Base-by-base conservation (phyloP, 2,329 filamentous ascomycete species). In the Zymoseptoria pseudotritici region DNA sequence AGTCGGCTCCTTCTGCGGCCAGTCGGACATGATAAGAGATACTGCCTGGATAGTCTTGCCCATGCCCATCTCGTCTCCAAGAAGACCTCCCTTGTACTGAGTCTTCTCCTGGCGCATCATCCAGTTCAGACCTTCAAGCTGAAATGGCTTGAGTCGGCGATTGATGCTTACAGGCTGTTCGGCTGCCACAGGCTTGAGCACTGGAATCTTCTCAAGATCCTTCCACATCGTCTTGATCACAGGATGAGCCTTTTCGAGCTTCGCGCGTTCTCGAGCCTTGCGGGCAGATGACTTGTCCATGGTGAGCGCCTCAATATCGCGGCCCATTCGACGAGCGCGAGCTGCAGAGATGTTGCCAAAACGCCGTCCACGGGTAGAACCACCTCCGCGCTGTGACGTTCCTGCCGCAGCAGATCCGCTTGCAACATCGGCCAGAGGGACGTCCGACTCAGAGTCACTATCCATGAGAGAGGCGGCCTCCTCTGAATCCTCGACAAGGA, bases 41-140 rank as follows among this genome's bases (percentile, higher is more conserved):
- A 99, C 94, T 2, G 94, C 93, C 75, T 99, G 94, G 55, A 99
- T 97, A 0, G 94, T 99, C 78, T 99, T 99, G 55, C 94, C 94
- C 77, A 99, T 89, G 6, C 94, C 94, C 94, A 99, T 99, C 76
- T 99, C 94, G 68, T 99, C 94, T 61, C 94, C 94, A 1, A 99
- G 82, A 2, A 99, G 80, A 13, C 94, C 94, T 19, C 94, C 94
- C 70, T 86, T 90, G 83, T 92, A 97, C 49, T 88, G 77, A 0
- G 85, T 88, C 75, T 89, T 80, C 73, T 99, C 94, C 82, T 97
- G 96, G 58, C 83, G 86, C 62, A 83, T 85, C 91, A 99, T 95
- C 94, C 94, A 99, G 55, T 91, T 87, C 49, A 99, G 80, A 4
- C 94, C 94, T 75, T 97, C 89, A 4, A 96, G 85, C 71, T 99